Base-by-base conservation (phyloP, 2,329 filamentous ascomycete genomes). In the Penicillium sp. region DNA sequence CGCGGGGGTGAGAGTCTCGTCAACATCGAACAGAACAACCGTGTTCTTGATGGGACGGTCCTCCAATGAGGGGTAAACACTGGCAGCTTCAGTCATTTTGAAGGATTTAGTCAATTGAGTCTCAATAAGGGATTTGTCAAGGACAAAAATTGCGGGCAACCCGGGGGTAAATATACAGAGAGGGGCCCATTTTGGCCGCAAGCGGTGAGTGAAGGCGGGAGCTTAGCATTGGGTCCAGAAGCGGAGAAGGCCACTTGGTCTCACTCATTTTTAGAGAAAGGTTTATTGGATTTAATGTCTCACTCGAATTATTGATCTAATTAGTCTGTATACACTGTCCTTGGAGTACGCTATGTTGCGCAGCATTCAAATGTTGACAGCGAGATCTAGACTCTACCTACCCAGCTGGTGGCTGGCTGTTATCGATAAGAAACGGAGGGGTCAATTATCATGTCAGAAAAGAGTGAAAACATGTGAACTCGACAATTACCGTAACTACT, bases 11-110 rank as follows among this genome's bases (percentile, higher is more conserved):
- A 99, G 84, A 31, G 94, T 97, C 69, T 85, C 90, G 73, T 99
- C 94, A 57, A 99, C 94, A 77, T 99, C 94, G 77, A 99, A 99
- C 61, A 99, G 87, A 70, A 86, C 87, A 75, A 99, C 89, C 62
- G 93, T 97, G 82, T 94, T 91, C 79, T 92, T 90, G 75, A 97
- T 79, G 41, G 90, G 90, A 64, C 94, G 90, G 68, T 93, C 82
- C 72, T 87, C 83, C 63, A 97, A 85, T 60, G 91, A 84, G 54
- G 91, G 88, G 76, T 87, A 89, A 35, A 69, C 56, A 49, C 68
- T 63, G 34, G 67, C 61, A 50, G 68, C 69, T 54, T 66, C 68
- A 13, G 68, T 67, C 60, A 64, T 65, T 42, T 40, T 62, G 53
- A 31, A 37, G 18, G 37, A 12, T 21, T n/a, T 34, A 16, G 39